These are phyloP conservation scores for Wickerhamiella pararugosa DNA, from an alignment of 1,139 yeast genomes.

Conservation along the genomic window DNA sequence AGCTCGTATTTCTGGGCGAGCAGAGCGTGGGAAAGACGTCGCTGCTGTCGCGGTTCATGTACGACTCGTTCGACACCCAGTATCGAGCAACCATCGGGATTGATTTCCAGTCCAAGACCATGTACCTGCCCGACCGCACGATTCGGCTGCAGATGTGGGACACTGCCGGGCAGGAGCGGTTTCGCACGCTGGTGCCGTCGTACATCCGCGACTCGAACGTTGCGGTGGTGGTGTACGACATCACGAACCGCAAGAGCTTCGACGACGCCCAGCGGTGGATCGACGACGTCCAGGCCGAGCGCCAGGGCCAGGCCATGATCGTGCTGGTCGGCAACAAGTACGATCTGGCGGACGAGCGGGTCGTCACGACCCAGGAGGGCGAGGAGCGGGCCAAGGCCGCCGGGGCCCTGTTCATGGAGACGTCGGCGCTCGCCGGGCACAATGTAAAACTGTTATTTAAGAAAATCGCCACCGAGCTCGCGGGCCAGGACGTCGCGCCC, in stretches of 20 bases:
- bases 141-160: slow-evolving; percentile 80
- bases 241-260: slow-evolving; percentile 66
- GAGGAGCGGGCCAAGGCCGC: slow-evolving; percentile 50
- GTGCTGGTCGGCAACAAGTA: slow-evolving; percentile 73
- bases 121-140: slow-evolving; percentile 65
- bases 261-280: slow-evolving; percentile 64
- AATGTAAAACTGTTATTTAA: slow-evolving; percentile 82
- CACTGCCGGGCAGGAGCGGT: slow-evolving; percentile 97
- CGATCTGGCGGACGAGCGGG: slow-evolving; percentile 49
- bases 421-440: slow-evolving; percentile 89
- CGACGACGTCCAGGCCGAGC: slow-evolving; percentile 66
- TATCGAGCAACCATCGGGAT: slow-evolving; percentile 85
- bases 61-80: slow-evolving; percentile 94
- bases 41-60: slow-evolving; percentile 88
- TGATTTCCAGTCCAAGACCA: slow-evolving; percentile 80
- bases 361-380: slow-evolving; percentile 70
- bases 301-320: slow-evolving; percentile 54
- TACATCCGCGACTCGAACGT: slow-evolving; percentile 95
- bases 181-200: slow-evolving; percentile 84
- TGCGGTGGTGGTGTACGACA: slow-evolving; percentile 90
- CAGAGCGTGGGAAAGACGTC: slow-evolving; percentile 97
- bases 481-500: slow-evolving; percentile 48
- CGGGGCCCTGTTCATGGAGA: slow-evolving; percentile 76
- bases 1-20: slow-evolving; percentile 89
- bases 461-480: slow-evolving; percentile 78